Conservation (phyloP, 2,329 filamentous ascomycete species). For the Fusarium guadeloupense region DNA sequence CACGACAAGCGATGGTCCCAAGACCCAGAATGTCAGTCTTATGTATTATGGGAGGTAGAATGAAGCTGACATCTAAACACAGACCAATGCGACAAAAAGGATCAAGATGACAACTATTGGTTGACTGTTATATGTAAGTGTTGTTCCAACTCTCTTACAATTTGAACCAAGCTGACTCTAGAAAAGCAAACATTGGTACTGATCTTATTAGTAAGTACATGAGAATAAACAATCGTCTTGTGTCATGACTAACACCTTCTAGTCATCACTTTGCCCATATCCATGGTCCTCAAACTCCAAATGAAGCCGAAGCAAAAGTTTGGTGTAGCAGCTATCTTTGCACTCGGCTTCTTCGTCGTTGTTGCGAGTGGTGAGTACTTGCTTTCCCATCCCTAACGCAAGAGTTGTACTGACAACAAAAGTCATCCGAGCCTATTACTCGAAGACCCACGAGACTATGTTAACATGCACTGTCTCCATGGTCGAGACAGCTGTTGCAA, state of each 20-base stretch:
- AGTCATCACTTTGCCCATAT: constrained; percentile 48
- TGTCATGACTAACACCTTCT: background rate
- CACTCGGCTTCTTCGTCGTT: constrained; percentile 46
- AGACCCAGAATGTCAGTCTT: constrained; percentile 37
- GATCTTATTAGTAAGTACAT: constrained; percentile 34
- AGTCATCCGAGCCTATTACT: constrained; percentile 50
- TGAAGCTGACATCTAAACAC: background rate
- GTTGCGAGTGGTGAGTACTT: constrained; percentile 42
- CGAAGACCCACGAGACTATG: constrained; percentile 48
- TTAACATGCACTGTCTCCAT: constrained; percentile 51
- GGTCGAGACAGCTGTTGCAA: constrained; percentile 51
- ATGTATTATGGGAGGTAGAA: background rate
- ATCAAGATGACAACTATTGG: constrained; percentile 36
- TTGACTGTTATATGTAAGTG: constrained; percentile 34
- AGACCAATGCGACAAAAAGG: constrained; percentile 35
- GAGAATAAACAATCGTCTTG: background rate
- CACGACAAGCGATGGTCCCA: constrained; percentile 46
- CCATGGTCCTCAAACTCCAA: constrained; percentile 48
- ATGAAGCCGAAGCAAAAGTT: constrained; percentile 48
- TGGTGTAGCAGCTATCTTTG: constrained; percentile 46
- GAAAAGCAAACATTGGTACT: constrained; percentile 33
- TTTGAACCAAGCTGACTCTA: background rate
- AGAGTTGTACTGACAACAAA: background rate
- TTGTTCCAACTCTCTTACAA: accelerated
- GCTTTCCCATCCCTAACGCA: accelerated